Conservation (phyloP, 2,329 filamentous ascomycete species). For the Talaromyces sp. region DNA sequence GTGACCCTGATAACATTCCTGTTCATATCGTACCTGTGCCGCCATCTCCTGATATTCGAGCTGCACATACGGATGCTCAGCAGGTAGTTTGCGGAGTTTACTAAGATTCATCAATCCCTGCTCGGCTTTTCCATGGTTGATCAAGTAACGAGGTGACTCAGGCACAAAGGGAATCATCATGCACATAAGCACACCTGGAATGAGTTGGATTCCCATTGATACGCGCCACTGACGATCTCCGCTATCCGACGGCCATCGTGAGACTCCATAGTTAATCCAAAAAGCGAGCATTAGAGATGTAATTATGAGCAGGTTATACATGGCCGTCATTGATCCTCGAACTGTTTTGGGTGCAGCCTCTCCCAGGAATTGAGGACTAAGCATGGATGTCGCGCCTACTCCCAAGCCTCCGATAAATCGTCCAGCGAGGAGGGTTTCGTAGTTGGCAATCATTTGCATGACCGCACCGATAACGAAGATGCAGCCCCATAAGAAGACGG, state of each 20-base stretch:
- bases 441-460: constrained; percentile 39
- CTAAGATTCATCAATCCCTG: constrained; percentile 39
- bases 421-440: constrained; percentile 39
- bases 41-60: constrained; percentile 41
- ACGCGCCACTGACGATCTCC: constrained; percentile 40
- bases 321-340: constrained; percentile 42
- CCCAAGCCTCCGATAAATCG: constrained; percentile 39
- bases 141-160: constrained; percentile 38
- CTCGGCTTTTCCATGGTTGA: constrained; percentile 38
- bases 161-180: constrained; percentile 37
- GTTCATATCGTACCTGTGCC: constrained; percentile 37
- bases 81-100: constrained; percentile 40
- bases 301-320: constrained; percentile 44
- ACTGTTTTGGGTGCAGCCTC: constrained; percentile 39
- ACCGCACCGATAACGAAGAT: constrained; percentile 37
- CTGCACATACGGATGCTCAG: constrained; percentile 40
- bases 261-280: constrained; percentile 33
- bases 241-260: constrained; percentile 24
- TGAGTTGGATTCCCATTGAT: constrained; percentile 40
- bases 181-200: constrained; percentile 40
- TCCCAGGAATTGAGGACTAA: constrained; percentile 43
- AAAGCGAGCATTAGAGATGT: constrained; percentile 35
- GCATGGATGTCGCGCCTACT: constrained; percentile 40
- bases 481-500: constrained; percentile 33
- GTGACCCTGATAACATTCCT: constrained; percentile 28